Base-by-base conservation (phyloP, 768 basidiomycete genomes). In the Tricholoma terreum region DNA sequence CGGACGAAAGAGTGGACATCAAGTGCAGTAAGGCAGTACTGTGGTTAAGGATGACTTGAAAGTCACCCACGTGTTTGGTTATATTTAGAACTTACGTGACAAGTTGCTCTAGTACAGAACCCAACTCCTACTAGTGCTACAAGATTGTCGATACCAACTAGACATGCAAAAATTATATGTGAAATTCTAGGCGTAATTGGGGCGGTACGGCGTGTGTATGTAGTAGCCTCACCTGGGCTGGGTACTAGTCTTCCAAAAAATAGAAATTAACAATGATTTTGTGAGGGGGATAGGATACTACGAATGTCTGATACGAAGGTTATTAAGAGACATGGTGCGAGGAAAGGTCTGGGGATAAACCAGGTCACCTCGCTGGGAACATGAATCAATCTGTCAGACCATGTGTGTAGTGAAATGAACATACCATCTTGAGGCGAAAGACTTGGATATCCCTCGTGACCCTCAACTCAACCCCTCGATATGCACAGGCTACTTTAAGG, bases 1-100 rank as follows among this genome's bases (percentile, higher is more conserved):
- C 91, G n/a, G 87, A 86, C 35, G 91, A 92, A 12, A 93, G 79
- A 3, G 91, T 84, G 45, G 89, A 84, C 30, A 75, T 70, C 69
- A 69, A 22, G 31, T 17, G 14, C n/a, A n/a, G n/a, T n/a, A n/a
- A 24, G 12, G 8, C 3, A 5, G 12, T 9, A 10, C 4, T 57
- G 14, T 43, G 49, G 34, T 14, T n/a, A 14, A 34, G 2, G 49
- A 33, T 45, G 31, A 8, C 27, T 30, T 34, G 24, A 36, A 50
- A 17, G 36, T n/a, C 17, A 38, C 42, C 9, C 27, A 10, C n/a
- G 21, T 64, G 45, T 64, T 64, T 64, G 59, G 38, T 24, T 19
- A 27, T 66, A 35, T 66, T 64, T 66, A 27, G 24, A 27, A 27
- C 24, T 27, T n/a, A n/a, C n/a, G n/a, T n/a, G n/a, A 27, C 24